Percentiles rank a stretch among this genome's conserved stretches.
phyloP scores from a whole-genome alignment of 2,329 filamentous ascomycete species.

The Akanthomyces dipterigenus region DNA sequence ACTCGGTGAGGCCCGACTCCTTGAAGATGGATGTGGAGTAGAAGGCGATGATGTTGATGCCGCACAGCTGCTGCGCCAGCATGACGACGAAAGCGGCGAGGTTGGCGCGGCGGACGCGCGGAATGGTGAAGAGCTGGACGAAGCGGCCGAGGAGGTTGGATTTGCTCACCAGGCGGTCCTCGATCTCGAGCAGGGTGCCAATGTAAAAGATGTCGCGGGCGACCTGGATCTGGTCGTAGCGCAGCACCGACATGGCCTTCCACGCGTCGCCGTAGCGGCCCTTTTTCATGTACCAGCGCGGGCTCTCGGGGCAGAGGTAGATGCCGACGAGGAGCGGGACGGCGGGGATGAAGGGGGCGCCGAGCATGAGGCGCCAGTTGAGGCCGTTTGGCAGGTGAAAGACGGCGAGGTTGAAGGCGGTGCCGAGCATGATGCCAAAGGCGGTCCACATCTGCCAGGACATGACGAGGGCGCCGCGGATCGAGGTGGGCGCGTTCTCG shows the following conservation, averaged over 20 bases:
- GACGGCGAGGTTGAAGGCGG: slow-evolving; percentile 11
- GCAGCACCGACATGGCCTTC: slow-evolving; percentile 43
- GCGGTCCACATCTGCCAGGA: slow-evolving; percentile 68
- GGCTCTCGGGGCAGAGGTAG: slow-evolving; percentile 60
- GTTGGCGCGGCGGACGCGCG: slow-evolving; percentile 65
- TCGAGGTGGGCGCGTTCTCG: slow-evolving; percentile 62
- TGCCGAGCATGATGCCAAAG: slow-evolving; percentile 56
- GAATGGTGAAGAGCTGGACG: slow-evolving; percentile 60
- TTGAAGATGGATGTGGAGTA: slow-evolving; percentile 61
- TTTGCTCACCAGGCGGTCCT: slow-evolving; percentile 41
- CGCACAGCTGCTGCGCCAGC: slow-evolving; percentile 68
- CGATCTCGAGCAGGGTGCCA: slow-evolving; percentile 56
- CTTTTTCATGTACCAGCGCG: slow-evolving; percentile 63
- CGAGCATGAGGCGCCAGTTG: slow-evolving; percentile 61
- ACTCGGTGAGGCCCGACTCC: slow-evolving; percentile 48
- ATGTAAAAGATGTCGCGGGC: slow-evolving; percentile 60
- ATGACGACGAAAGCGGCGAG: slow-evolving; percentile 74
- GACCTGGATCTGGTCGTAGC: slow-evolving; percentile 49
- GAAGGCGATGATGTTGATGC: slow-evolving; percentile 68
- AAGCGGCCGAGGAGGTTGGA: slow-evolving; percentile 57
- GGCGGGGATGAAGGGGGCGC: slow-evolving; percentile 55
- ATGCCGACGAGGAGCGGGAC: slow-evolving; percentile 52
- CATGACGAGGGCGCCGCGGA: slow-evolving; percentile 75
- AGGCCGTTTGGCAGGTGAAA: slow-evolving; percentile 31
- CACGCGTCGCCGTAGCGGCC: slow-evolving; percentile 55